Evolutionary conservation across 768 basidiomycete genomes (phyloP), one percentile per base, ranked within the genome.

Genomic region (Rhizopogon vinicolor): DNA sequence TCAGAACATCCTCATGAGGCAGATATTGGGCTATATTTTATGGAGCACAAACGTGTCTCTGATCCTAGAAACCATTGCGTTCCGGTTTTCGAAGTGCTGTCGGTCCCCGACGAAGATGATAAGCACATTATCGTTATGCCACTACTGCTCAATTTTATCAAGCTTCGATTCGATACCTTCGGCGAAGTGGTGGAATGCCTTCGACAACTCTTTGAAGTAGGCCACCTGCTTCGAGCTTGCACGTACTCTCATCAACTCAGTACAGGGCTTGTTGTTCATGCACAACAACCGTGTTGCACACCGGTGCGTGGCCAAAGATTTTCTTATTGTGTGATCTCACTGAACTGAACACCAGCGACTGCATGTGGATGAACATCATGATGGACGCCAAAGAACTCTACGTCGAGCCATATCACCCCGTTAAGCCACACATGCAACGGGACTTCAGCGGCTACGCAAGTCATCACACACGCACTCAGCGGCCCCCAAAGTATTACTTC

Each of bases 231-330:
- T 22, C 2, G 22, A 22, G 1, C 2, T 22, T 22, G 1, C 22
- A 22, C 22, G 22, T 22, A 1, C 22, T 2, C 22, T 22, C 22
- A 22, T 22, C 22, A 41, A 58, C 58, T 63, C 2, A 22, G 1
- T 22, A 22, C 22, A 22, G 22, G 22, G 22, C 22, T 22, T 22
- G 22, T 22, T 1, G 18, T 76, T 72, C 45, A 68, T 75, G 61
- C 74, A 77, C 42, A 13, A 64, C 4, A 59, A 72, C 40, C 63
- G 51, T 2, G 65, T 75, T 25, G 71, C 68, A 0, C 75, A 77
- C 54, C 58, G 74, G 74, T 72, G 74, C 22, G 22, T 22, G n/a
- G n/a, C n/a, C n/a, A n/a, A n/a, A n/a, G n/a, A n/a, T n/a, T n/a
- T n/a, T n/a, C n/a, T n/a, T n/a, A n/a, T n/a, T n/a, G n/a, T n/a